A percentile compares a stretch with the other conserved stretches of the same genome.
Evolutionary conservation across 371 early-diverging fungal genomes (phyloP).

Genomic region (Pancytospora epiphaga): DNA sequence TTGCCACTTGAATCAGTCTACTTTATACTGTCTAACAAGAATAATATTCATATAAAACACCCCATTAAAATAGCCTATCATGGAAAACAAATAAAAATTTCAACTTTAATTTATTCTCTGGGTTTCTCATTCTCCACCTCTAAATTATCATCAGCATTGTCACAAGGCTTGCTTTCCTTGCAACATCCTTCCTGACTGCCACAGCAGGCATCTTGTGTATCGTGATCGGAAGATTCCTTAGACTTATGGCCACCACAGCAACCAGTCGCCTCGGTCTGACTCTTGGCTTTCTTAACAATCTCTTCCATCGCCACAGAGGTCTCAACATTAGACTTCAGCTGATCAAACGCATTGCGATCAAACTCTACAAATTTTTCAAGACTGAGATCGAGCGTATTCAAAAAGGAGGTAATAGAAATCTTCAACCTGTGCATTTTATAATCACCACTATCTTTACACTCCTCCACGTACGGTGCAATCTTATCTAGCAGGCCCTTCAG

Average conservation of each 20-base stretch:
- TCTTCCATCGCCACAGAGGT: not conserved
- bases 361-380: not conserved
- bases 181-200: not conserved
- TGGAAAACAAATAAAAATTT: too few relatives aligned
- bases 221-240: not conserved
- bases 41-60: too few relatives aligned
- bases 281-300: not conserved
- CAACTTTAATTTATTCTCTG: too few relatives aligned
- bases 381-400: not conserved
- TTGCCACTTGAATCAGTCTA: too few relatives aligned
- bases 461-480: not conserved
- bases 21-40: too few relatives aligned
- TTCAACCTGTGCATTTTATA: not conserved
- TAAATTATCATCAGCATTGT: too few relatives aligned
- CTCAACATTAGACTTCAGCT: not conserved
- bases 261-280: not conserved
- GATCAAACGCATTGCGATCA: not conserved
- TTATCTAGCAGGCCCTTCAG: not conserved
- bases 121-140: too few relatives aligned
- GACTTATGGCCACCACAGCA: not conserved
- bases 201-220: not conserved
- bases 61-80: too few relatives aligned
- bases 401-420: not conserved
- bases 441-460: not conserved
- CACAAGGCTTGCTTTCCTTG: too few relatives aligned